Conservation (phyloP, 495 filamentous ascomycete genomes). For the Aspergillus cristatus region DNA sequence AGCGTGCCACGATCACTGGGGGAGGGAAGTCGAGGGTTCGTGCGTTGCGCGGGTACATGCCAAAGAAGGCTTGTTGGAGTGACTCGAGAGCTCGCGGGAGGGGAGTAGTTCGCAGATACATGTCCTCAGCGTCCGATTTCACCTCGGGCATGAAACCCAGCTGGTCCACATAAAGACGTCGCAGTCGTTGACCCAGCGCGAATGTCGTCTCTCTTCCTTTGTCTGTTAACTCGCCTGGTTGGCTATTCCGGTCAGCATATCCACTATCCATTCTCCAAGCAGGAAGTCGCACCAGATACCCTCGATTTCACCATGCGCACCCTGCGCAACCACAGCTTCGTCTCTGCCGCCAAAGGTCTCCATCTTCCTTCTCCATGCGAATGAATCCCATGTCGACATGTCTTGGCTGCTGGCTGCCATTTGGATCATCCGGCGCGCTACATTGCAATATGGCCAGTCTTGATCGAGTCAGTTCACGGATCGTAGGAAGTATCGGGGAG, state of each 20-base stretch:
- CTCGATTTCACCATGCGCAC: slow-evolving; percentile 61
- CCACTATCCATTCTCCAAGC: background rate
- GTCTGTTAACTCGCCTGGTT: slow-evolving; percentile 84
- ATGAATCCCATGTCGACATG: slow-evolving; percentile 50
- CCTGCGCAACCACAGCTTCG: slow-evolving; percentile 55
- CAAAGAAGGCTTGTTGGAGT: slow-evolving; percentile 80
- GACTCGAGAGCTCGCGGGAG: slow-evolving; percentile 80
- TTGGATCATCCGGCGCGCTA: slow-evolving; percentile 61
- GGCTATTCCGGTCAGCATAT: slow-evolving; percentile 30
- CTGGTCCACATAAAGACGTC: slow-evolving; percentile 81
- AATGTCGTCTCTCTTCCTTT: slow-evolving; percentile 76
- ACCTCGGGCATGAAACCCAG: slow-evolving; percentile 71
- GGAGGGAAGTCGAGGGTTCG: slow-evolving; percentile 55
- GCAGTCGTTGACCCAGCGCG: slow-evolving; percentile 65
- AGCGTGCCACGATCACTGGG: slow-evolving; percentile 65
- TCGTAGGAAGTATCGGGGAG: background rate
- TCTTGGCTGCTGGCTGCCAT: slow-evolving; percentile 53
- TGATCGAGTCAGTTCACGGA: slow-evolving; percentile 11
- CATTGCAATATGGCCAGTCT: slow-evolving; percentile 90
- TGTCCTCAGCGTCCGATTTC: slow-evolving; percentile 53
- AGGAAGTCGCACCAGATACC: slow-evolving; percentile 46
- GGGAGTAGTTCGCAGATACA: slow-evolving; percentile 81
- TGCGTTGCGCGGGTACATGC: slow-evolving; percentile 72
- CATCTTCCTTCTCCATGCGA: slow-evolving; percentile 71
- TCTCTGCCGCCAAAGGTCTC: slow-evolving; percentile 73